phyloP scores from a whole-genome alignment of 2,329 filamentous ascomycete genomes.

The Zelopaecilomyces penicillatus region DNA sequence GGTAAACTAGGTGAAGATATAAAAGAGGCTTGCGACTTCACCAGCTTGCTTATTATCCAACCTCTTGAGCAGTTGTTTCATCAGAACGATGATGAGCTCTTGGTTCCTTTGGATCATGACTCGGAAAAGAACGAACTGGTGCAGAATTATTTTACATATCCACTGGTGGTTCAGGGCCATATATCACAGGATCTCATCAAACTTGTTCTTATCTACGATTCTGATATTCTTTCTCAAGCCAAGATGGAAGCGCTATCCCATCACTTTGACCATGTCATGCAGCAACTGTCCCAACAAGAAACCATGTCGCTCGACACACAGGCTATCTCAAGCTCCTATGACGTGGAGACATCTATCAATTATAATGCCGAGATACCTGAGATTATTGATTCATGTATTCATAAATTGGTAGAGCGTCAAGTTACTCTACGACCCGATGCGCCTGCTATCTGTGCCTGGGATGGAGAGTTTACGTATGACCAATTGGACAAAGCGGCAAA shows the following conservation, averaged over 20 bases:
- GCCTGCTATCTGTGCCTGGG: background rate
- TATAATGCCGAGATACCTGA: background rate
- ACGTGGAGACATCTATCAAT: no score
- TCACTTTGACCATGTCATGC: background rate
- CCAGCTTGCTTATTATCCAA: conserved; percentile 10
- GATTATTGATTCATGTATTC: background rate
- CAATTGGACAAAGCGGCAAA: background rate
- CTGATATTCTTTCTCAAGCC: background rate
- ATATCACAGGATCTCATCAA: background rate
- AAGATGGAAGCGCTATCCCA: background rate
- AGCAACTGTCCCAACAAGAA: no score
- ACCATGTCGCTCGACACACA: no score
- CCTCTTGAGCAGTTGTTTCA: background rate
- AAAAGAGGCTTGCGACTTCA: conserved; percentile 10
- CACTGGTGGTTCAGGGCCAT: conserved; percentile 1
- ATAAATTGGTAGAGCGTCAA: background rate
- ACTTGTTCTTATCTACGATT: conserved; percentile 4
- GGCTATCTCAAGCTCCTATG: no score
- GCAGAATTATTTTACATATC: conserved; percentile 6
- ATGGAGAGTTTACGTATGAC: background rate
- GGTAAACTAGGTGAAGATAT: conserved; percentile 5
- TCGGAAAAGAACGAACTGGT: conserved; percentile 2
- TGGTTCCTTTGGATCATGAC: conserved; percentile 8
- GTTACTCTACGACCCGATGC: background rate
- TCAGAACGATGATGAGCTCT: conserved; percentile 3